A percentile compares a stretch with the other conserved stretches of the same genome.
Evolutionary conservation across 345 rosid genomes (phyloP).

Genomic region (Salix caprea): DNA sequence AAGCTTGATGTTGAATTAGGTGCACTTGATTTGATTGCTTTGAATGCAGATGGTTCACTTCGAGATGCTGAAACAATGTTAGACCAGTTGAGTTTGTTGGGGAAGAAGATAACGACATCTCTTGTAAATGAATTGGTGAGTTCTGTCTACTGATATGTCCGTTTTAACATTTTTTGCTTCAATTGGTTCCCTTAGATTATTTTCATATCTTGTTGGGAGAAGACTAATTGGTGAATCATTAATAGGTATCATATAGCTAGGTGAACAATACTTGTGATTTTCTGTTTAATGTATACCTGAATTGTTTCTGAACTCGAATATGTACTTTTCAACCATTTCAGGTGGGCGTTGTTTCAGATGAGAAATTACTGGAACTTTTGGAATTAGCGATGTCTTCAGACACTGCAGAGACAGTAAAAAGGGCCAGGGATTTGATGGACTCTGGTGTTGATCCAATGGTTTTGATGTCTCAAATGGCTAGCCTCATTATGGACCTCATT

Average conservation of each 20-base stretch:
- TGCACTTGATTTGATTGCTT: conserved; percentile 89
- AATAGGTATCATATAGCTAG: not conserved
- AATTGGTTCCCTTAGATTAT: not conserved
- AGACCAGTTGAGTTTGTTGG: conserved; percentile 92
- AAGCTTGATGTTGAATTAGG: conserved; percentile 78
- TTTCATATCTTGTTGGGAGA: not conserved
- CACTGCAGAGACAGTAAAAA: conserved; percentile 88
- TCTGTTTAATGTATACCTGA: not conserved
- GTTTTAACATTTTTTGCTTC: not conserved
- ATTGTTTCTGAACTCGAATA: conserved; percentile 11
- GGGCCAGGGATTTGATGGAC: conserved; percentile 89
- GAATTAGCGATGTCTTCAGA: conserved; percentile 94
- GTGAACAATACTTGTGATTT: not conserved
- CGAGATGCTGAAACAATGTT: conserved; percentile 98
- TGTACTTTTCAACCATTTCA: conserved; percentile 21
- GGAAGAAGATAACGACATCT: conserved; percentile 74
- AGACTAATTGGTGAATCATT: not conserved
- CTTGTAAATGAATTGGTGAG: conserved; percentile 96
- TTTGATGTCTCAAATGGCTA: conserved; percentile 95
- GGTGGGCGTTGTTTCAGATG: conserved; percentile 97
- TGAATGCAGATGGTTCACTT: conserved; percentile 93
- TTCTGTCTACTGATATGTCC: conserved; percentile 11
- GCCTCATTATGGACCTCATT: conserved; percentile 94
- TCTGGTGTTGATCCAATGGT: conserved; percentile 91
- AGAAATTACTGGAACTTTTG: conserved; percentile 82